Conservation (phyloP, 2,329 filamentous ascomycete species). For the Penicillium glabrum region DNA sequence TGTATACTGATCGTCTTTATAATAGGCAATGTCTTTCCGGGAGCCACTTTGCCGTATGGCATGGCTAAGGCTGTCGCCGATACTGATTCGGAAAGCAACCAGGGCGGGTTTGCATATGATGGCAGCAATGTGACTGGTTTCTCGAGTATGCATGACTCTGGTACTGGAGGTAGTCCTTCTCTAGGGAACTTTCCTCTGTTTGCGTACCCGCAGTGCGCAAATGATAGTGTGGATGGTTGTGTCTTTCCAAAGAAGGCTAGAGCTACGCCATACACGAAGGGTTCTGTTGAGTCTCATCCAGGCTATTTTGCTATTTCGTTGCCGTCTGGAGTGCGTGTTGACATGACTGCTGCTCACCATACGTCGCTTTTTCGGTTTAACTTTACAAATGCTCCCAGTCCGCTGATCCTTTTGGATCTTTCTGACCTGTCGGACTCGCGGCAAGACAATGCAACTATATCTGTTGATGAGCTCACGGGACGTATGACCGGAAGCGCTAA, state of each 20-base stretch:
- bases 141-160: slow-evolving; percentile 51
- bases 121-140: slow-evolving; percentile 54
- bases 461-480: slow-evolving; percentile 56
- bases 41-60: slow-evolving; percentile 55
- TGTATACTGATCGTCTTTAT: not conserved
- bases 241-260: slow-evolving; percentile 58
- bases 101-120: slow-evolving; percentile 57
- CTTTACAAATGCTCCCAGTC: slow-evolving; percentile 53
- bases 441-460: slow-evolving; percentile 58
- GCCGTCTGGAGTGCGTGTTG: slow-evolving; percentile 56
- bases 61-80: slow-evolving; percentile 59
- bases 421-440: slow-evolving; percentile 63
- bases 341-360: slow-evolving; percentile 67
- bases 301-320: slow-evolving; percentile 66
- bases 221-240: slow-evolving; percentile 62
- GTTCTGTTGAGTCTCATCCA: slow-evolving; percentile 59
- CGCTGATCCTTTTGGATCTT: slow-evolving; percentile 65
- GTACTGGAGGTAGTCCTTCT: slow-evolving; percentile 57
- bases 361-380: slow-evolving; percentile 65
- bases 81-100: slow-evolving; percentile 51
- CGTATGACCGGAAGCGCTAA: slow-evolving; percentile 62
- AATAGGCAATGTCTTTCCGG: slow-evolving; percentile 57
- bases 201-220: slow-evolving; percentile 61
- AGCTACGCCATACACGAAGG: slow-evolving; percentile 48
- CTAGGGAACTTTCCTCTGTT: slow-evolving; percentile 74